phyloP scores from a whole-genome alignment of 345 rosid genomes.

The Populus deltoides region DNA sequence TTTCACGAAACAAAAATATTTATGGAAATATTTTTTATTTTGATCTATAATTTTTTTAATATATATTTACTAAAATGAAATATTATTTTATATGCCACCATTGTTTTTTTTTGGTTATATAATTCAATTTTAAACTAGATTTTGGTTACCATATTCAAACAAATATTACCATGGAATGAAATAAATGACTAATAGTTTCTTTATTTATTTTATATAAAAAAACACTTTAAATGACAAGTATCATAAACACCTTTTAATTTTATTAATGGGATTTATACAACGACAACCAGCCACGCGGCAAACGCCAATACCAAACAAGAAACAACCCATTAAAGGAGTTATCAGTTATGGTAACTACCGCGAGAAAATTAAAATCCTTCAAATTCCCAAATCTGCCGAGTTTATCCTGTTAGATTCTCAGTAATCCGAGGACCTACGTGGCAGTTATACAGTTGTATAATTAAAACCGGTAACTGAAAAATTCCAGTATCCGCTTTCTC shows the following conservation, averaged over 20 bases:
- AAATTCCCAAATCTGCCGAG: neutral
- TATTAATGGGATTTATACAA: neutral
- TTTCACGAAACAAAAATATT: no score
- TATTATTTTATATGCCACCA: no score
- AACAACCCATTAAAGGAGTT: neutral
- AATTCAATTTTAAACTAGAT: neutral
- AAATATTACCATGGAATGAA: no score
- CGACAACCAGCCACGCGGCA: neutral
- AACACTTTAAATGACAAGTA: neutral
- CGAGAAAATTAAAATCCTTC: neutral
- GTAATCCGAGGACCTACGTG: constrained; percentile 25
- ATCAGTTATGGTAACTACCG: neutral
- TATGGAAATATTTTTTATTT: no score
- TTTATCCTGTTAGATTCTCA: constrained; percentile 7
- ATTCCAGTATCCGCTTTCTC: constrained; percentile 8
- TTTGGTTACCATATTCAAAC: neutral
- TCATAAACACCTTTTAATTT: neutral
- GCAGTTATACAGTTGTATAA: constrained; percentile 28
- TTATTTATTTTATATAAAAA: no score
- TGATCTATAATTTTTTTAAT: neutral
- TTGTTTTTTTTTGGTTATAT: no score
- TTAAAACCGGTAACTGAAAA: constrained; percentile 26
- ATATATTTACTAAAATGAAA: no score
- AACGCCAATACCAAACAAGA: neutral
- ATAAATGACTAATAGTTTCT: no score